Evolutionary conservation across 1,284 basidiomycete species (phyloP).

Genomic region (Salmacisia buchloeana): DNA sequence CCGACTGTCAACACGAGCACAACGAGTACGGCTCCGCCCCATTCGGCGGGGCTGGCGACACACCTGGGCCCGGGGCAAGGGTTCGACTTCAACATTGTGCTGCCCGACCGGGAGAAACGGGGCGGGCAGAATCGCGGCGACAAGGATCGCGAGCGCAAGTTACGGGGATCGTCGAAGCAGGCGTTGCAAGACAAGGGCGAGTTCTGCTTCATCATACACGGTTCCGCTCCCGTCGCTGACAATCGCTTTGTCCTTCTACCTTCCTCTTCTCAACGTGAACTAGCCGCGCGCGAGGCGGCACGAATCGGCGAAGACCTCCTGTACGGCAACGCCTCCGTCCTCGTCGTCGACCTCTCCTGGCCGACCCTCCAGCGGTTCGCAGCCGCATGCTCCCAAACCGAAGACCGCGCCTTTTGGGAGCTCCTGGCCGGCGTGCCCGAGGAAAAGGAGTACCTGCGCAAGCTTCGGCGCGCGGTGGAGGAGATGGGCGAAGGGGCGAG

Average conservation of each 20-base stretch:
- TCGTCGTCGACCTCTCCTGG: constrained; percentile 38
- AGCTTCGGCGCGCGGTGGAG: not conserved
- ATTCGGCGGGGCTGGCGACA: not conserved
- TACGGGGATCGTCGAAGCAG: constrained; percentile 27
- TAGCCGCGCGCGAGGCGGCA: constrained; percentile 25
- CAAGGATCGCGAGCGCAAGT: constrained; percentile 28
- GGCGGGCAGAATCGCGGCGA: constrained; percentile 29
- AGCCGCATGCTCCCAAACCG: not conserved
- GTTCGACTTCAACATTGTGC: constrained; percentile 26
- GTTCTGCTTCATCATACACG: too few species aligned
- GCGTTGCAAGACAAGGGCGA: constrained; percentile 34
- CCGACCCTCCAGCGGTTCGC: constrained; percentile 26
- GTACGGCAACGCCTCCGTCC: constrained; percentile 31
- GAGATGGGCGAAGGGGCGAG: not conserved
- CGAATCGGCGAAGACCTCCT: constrained; percentile 31
- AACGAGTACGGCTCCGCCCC: not conserved
- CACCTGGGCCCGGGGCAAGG: constrained; percentile 14
- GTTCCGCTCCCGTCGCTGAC: too few species aligned
- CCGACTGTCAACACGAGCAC: not conserved
- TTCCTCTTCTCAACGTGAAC: not conserved
- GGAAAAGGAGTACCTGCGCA: constrained; percentile 5
- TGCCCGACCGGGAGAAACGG: constrained; percentile 26
- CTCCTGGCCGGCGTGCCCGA: not conserved
- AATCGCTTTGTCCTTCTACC: too few species aligned
- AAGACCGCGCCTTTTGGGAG: not conserved